Conservation (phyloP, 768 basidiomycete species). For the Hydnomerulius pinastri region DNA sequence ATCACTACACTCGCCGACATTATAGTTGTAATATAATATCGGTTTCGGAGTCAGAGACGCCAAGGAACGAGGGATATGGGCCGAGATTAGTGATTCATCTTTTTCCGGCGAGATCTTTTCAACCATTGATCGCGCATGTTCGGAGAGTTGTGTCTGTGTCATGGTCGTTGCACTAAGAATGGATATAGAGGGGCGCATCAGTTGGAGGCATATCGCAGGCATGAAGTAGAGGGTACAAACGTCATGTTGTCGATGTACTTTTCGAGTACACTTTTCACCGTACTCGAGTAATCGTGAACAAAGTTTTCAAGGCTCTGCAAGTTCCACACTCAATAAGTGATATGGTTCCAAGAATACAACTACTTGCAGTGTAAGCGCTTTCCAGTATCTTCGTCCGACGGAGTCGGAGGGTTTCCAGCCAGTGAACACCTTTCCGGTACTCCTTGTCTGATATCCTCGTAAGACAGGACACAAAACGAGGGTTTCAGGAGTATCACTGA, state of each 20-base stretch:
- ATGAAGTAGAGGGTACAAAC: conserved; percentile 28
- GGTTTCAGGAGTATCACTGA: conserved; percentile 30
- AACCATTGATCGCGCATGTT: conserved; percentile 61
- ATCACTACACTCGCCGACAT: conserved; percentile 84
- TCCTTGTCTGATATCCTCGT: conserved; percentile 66
- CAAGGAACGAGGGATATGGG: conserved; percentile 61
- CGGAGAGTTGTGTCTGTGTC: conserved; percentile 74
- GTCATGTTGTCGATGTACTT: conserved; percentile 81
- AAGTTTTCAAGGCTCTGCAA: conserved; percentile 79
- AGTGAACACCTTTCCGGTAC: conserved; percentile 86
- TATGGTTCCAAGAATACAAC: neutral
- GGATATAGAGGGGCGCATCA: neutral
- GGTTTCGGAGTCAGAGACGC: conserved; percentile 69
- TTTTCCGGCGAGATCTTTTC: conserved; percentile 68
- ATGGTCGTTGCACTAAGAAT: conserved; percentile 80
- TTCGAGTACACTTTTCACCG: conserved; percentile 63
- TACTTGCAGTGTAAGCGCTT: conserved; percentile 72
- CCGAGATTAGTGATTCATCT: conserved; percentile 61
- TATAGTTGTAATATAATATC: conserved; percentile 72
- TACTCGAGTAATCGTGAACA: conserved; percentile 66
- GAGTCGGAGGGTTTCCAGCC: conserved; percentile 88
- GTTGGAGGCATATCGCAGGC: conserved; percentile 3
- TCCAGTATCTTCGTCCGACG: conserved; percentile 81
- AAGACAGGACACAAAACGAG: neutral
- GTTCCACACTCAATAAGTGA: conserved; percentile 7